Evolutionary conservation across 2,329 filamentous ascomycete species (phyloP).

Genomic region (Cladophialophora carrionii): DNA sequence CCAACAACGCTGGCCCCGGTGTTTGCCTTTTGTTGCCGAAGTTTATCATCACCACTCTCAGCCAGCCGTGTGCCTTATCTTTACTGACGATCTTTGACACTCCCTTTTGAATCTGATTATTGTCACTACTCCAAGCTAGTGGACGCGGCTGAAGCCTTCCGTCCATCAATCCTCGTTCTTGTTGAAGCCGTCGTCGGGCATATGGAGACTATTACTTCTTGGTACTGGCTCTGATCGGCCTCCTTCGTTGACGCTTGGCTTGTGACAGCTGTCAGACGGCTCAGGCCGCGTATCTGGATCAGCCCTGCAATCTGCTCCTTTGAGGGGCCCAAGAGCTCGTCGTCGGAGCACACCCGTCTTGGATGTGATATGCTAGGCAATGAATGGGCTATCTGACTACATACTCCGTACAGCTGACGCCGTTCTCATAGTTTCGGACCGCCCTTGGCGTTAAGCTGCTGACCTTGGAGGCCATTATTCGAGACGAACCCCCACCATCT

Average conservation of each 20-base stretch:
- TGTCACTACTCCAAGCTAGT: background rate
- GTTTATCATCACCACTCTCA: background rate
- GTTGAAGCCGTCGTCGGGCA: background rate
- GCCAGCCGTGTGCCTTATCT: background rate
- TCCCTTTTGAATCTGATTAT: background rate
- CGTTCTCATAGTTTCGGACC: background rate
- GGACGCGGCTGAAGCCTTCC: background rate
- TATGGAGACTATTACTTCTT: background rate
- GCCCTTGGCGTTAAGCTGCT: background rate
- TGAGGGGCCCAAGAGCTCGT: background rate
- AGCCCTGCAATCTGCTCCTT: background rate
- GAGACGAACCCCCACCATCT: constrained; percentile 33
- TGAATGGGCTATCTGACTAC: background rate
- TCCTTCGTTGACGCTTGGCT: background rate
- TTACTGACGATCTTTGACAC: background rate
- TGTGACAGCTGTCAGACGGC: no score
- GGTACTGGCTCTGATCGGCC: background rate
- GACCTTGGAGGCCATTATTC: constrained; percentile 26
- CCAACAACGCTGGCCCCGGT: background rate
- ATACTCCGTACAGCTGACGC: background rate
- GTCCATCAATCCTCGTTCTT: background rate
- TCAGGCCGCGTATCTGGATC: background rate
- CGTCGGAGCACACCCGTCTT: background rate
- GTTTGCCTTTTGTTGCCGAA: constrained; percentile 1
- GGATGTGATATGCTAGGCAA: background rate